Conservation (phyloP, 225 moss, liverwort and hornwort species). For the Climacium dendroides region DNA sequence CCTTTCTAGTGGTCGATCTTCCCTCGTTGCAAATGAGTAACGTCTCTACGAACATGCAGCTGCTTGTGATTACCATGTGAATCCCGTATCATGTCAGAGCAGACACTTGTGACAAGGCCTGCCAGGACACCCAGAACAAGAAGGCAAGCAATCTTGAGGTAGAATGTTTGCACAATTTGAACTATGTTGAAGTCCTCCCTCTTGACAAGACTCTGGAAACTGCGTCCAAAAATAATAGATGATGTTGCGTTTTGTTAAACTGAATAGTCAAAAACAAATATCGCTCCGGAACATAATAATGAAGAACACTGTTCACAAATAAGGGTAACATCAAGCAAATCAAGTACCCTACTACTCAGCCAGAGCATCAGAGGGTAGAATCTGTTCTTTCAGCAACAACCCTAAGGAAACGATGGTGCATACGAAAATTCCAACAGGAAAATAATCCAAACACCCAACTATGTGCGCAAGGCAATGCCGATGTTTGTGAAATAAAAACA, state of each 20-base stretch:
- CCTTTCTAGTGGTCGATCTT: neutral
- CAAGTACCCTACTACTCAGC: neutral
- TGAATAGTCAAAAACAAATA: neutral
- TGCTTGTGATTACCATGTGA: neutral
- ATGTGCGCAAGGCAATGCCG: neutral
- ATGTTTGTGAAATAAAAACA: neutral
- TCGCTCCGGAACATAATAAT: neutral
- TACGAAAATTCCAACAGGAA: neutral
- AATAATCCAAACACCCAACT: neutral
- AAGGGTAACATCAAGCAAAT: neutral
- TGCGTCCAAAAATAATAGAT: neutral
- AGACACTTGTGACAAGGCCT: neutral
- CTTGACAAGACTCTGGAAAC: neutral
- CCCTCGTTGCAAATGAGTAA: neutral
- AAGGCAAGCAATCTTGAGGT: neutral
- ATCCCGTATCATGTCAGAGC: neutral
- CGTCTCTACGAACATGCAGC: neutral
- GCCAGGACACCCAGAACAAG: neutral
- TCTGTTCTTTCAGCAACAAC: neutral
- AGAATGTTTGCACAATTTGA: neutral
- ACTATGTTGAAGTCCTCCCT: neutral
- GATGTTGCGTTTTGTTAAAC: neutral
- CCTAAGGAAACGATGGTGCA: neutral
- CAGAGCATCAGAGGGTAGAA: neutral
- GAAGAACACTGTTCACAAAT: neutral